Percentiles rank a stretch among this genome's conserved stretches.
Evolutionary conservation across 805 yeast species (phyloP).

Genomic region (Ogataea angusta): DNA sequence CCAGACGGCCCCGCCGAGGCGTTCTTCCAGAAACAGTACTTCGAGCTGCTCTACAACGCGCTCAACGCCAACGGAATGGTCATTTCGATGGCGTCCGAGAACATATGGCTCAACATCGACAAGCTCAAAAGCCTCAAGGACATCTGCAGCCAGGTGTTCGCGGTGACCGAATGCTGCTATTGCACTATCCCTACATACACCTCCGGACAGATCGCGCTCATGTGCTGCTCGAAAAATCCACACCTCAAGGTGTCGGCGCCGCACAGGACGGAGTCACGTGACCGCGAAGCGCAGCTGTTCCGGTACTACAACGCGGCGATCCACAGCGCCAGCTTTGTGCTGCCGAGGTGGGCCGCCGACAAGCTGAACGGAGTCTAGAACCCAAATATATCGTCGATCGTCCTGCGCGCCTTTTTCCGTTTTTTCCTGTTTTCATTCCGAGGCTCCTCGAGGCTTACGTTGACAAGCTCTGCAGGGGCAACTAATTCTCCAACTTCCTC

Average conservation of each 20-base stretch:
- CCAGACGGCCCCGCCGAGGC: conserved; percentile 94
- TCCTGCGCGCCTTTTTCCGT: conserved; percentile 46
- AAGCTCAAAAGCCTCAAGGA: conserved; percentile 46
- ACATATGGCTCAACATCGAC: conserved; percentile 67
- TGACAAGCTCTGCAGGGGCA: conserved; percentile 5
- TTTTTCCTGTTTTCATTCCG: conserved; percentile 13
- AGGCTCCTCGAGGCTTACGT: conserved; percentile 8
- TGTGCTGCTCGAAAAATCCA: conserved; percentile 63
- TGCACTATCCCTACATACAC: conserved; percentile 87
- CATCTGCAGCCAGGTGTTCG: conserved; percentile 54
- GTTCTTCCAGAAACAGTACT: conserved; percentile 76
- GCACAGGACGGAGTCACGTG: conserved; percentile 40
- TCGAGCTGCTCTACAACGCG: conserved; percentile 61
- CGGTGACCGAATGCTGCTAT: conserved; percentile 62
- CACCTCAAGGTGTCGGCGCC: conserved; percentile 48
- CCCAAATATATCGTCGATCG: conserved; percentile 77
- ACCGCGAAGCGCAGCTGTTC: conserved; percentile 47
- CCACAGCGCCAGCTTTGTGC: conserved; percentile 69
- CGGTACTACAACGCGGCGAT: conserved; percentile 64
- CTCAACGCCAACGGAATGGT: conserved; percentile 57
- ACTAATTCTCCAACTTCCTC: conserved; percentile 21
- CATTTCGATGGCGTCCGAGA: conserved; percentile 81
- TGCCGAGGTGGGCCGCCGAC: conserved; percentile 72
- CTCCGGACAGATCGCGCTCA: conserved; percentile 80
- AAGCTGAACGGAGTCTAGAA: conserved; percentile 29